Percentiles rank a stretch among this genome's conserved stretches.
phyloP scores from a whole-genome alignment of 2,329 filamentous ascomycete species.

The Fusarium palustre region DNA sequence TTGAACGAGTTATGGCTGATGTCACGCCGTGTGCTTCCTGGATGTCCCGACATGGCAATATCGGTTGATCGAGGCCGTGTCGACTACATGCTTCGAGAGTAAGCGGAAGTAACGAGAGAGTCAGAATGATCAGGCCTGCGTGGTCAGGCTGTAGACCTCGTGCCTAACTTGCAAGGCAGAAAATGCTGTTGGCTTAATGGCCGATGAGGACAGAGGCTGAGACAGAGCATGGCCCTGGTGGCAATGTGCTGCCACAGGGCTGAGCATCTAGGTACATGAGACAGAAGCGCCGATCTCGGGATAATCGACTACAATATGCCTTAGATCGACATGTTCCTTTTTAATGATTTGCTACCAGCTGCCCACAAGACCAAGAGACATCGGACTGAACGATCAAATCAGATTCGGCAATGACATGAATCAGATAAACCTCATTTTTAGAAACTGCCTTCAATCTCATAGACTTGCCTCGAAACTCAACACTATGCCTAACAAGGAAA shows the following conservation, averaged over 20 bases:
- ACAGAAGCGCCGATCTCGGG: conserved; percentile 18
- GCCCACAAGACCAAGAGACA: background rate
- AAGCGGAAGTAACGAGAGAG: background rate
- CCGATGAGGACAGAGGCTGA: background rate
- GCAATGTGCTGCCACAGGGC: conserved; percentile 19
- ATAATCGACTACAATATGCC: conserved; percentile 5
- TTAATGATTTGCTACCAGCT: background rate
- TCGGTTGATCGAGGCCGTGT: background rate
- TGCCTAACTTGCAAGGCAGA: background rate
- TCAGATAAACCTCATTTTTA: background rate
- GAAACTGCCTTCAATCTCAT: conserved; percentile 1
- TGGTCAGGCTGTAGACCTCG: background rate
- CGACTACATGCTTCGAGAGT: no score
- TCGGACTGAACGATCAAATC: conserved; percentile 7
- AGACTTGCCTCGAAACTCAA: background rate
- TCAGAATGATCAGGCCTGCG: background rate
- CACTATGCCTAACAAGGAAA: conserved; percentile 28
- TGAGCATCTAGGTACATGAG: conserved; percentile 8
- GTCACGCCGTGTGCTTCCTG: background rate
- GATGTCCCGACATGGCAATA: background rate
- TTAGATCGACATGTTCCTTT: conserved; percentile 4
- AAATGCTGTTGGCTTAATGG: background rate
- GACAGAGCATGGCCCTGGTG: conserved; percentile 13
- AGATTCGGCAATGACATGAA: background rate
- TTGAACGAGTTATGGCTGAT: background rate